phyloP scores from a whole-genome alignment of 78 protist genomes.

The Protostelium mycophagum region DNA sequence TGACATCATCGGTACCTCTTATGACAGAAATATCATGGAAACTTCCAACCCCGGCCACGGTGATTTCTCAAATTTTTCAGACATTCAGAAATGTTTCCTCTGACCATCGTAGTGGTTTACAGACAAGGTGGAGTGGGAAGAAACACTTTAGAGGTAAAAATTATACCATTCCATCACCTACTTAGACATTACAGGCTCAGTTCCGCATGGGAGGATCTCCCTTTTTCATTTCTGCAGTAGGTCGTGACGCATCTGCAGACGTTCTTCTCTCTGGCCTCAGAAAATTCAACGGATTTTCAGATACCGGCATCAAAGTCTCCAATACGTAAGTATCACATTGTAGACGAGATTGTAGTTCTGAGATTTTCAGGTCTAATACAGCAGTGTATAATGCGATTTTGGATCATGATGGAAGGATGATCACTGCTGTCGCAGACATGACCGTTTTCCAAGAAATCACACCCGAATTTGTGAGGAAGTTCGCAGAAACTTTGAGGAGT shows the following conservation, averaged over 20 bases:
- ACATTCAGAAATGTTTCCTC: slow-evolving; percentile 21
- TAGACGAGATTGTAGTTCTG: not conserved
- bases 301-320: not conserved
- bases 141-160: slow-evolving; percentile 32
- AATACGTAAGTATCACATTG: not conserved
- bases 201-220: not conserved
- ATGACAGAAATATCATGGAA: not conserved
- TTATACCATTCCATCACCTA: not conserved
- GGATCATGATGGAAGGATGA: slow-evolving; percentile 35
- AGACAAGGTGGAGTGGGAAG: slow-evolving; percentile 66
- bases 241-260: slow-evolving; percentile 22
- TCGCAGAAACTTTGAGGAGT: not conserved
- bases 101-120: slow-evolving; percentile 13
- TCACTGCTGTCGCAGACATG: slow-evolving; percentile 53
- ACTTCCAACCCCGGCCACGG: slow-evolving; percentile 45
- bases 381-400: slow-evolving; percentile 62
- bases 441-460: slow-evolving; percentile 37
- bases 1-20: not conserved
- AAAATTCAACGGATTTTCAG: not conserved
- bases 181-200: not conserved
- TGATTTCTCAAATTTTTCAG: slow-evolving; percentile 22
- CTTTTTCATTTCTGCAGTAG: slow-evolving; percentile 40
- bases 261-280: slow-evolving; percentile 13
- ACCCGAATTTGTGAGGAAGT: not conserved
- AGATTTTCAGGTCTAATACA: not conserved